Base-by-base conservation (phyloP, 257 asterid genomes). In the Solanum appendiculatum region DNA sequence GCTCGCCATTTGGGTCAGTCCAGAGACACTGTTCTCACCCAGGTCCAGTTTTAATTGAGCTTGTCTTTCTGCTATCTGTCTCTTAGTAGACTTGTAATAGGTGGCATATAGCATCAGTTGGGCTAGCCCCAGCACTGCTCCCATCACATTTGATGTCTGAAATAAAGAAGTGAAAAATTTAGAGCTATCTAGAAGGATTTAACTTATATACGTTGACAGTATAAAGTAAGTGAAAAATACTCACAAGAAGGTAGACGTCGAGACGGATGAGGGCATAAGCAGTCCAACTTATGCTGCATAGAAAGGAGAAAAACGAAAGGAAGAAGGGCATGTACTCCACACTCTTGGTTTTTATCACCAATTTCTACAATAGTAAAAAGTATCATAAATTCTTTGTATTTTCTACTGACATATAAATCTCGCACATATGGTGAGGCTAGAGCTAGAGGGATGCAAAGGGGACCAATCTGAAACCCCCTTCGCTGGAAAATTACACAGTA, bases 271-370 rank as follows among this genome's bases (percentile, higher is more conserved):
- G 88, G 40, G 98, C 95, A 84, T 94, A 97, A 29, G 87, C 75
- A 1, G 95, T 92, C 99, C 99, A 97, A 78, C 95, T 60, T 86
- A 92, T 34, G 36, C 98, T 98, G 68, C 95, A 94, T 13, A 94
- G 93, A 63, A 95, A 94, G 48, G 97, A 94, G 90, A 91, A 94
- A 3, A 97, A 91, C 0, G 98, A 94, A 0, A 95, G 91, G 87
- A 87, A 94, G 63, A 97, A 97, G 0, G 99, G 97, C 98, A 97
- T 95, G 83, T 85, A 97, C 86, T 95, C 98, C 82, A 96, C 99
- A 54, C 98, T 97, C 72, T 77, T 92, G 27, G 98, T 94, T 7
- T 85, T 85, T 44, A 94, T 86, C 92, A 97, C 98, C 92, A 92
- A 16, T 86, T 93, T 94, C 98, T 95, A 97, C 93, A 85, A 7